Conservation (phyloP, 2,329 filamentous ascomycete genomes). For the Ophiognomonia clavigignenti-juglandacearum region DNA sequence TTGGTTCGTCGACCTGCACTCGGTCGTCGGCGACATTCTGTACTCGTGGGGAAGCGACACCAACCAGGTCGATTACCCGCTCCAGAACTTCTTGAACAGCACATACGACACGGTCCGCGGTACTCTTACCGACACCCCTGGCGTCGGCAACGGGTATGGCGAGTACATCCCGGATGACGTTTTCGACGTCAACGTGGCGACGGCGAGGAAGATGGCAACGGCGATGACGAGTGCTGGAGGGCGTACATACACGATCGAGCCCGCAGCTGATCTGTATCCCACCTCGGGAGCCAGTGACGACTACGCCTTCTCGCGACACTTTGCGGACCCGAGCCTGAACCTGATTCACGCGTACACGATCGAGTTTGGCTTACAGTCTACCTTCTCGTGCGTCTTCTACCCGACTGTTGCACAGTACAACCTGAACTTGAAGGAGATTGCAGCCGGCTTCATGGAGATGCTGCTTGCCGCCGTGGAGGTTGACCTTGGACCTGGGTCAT, state of each 20-base stretch:
- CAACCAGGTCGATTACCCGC: conserved; percentile 38
- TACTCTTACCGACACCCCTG: conserved; percentile 32
- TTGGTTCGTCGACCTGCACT: conserved; percentile 58
- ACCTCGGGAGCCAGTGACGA: conserved; percentile 42
- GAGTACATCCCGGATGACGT: conserved; percentile 40
- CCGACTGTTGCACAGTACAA: conserved; percentile 38
- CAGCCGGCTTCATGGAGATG: conserved; percentile 39
- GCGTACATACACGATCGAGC: conserved; percentile 32
- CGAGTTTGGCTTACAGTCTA: conserved; percentile 49
- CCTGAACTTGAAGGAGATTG: conserved; percentile 38
- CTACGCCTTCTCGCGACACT: conserved; percentile 41
- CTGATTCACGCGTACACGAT: conserved; percentile 39
- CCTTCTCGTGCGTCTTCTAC: conserved; percentile 40
- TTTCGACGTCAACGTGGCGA: conserved; percentile 27
- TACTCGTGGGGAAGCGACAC: conserved; percentile 56
- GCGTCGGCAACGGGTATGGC: conserved; percentile 34
- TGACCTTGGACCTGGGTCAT: too few species aligned
- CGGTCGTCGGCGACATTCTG: conserved; percentile 44
- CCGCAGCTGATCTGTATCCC: conserved; percentile 38
- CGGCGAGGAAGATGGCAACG: conserved; percentile 28
- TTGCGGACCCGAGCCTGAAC: conserved; percentile 29
- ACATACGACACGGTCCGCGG: conserved; percentile 46
- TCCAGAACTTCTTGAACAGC: conserved; percentile 48
- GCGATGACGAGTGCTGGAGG: conserved; percentile 36
- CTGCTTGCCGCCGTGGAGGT: neutral